These are phyloP conservation scores for Beauveria varroae DNA, from an alignment of 2,329 filamentous ascomycete species.

Conservation along the genomic window DNA sequence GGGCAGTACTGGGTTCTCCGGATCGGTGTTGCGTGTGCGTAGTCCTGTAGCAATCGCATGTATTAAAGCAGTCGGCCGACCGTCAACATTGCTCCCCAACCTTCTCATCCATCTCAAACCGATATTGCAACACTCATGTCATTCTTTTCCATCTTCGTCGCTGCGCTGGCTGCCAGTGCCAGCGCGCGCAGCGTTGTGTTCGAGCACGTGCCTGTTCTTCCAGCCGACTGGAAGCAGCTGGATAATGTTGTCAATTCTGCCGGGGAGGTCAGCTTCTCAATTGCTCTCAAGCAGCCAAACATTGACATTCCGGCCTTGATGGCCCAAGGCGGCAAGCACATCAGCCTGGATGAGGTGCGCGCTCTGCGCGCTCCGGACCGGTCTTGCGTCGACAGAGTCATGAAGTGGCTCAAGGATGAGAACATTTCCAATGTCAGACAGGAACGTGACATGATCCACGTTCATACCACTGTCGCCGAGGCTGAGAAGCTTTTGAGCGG, in stretches of 20 bases:
- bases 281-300: conserved; percentile 7
- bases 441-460: conserved; percentile 24
- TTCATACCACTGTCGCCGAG: conserved; percentile 24
- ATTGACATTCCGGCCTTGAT: not conserved
- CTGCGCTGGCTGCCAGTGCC: not conserved
- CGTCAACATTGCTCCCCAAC: too few species aligned
- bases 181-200: conserved; percentile 11
- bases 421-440: conserved; percentile 20
- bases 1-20: too few species aligned
- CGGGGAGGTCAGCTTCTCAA: not conserved
- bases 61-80: too few species aligned
- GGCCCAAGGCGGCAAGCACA: not conserved
- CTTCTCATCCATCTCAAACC: not conserved
- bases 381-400: conserved; percentile 18
- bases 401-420: conserved; percentile 25
- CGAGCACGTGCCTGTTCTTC: conserved; percentile 6
- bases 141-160: conserved; percentile 1
- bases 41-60: too few species aligned
- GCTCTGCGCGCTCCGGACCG: not conserved
- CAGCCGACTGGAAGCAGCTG: conserved; percentile 2
- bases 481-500: conserved; percentile 23
- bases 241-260: not conserved
- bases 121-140: not conserved
- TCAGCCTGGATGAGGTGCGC: conserved; percentile 3
- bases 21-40: too few species aligned